Conservation (phyloP, 192 early-diverging fungal genomes). For the Backusella sp. region DNA sequence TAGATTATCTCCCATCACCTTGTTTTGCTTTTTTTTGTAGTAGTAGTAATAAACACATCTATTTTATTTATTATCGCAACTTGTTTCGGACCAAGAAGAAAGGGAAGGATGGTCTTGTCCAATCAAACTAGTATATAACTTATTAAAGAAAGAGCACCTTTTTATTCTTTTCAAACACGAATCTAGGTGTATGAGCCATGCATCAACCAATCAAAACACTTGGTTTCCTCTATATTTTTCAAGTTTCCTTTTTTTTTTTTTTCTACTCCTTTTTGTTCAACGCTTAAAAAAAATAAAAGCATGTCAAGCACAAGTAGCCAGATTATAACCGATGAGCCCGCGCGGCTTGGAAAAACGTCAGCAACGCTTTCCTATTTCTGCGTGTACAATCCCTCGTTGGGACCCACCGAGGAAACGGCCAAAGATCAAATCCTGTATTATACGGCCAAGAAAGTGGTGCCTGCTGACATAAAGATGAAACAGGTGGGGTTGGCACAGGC, state of each 20-base stretch:
- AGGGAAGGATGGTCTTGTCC: too few species aligned
- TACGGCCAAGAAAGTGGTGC: slow-evolving; percentile 62
- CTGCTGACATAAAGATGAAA: slow-evolving; percentile 71
- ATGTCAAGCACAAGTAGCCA: not conserved
- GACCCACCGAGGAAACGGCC: slow-evolving; percentile 64
- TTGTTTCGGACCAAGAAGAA: too few species aligned
- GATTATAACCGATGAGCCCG: not conserved
- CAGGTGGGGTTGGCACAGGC: slow-evolving; percentile 76
- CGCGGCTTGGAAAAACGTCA: slow-evolving; percentile 34
- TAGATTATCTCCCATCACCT: not conserved
- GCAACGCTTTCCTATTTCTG: slow-evolving; percentile 67
- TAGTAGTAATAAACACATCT: too few species aligned
- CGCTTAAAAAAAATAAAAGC: too few species aligned
- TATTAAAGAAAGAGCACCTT: too few species aligned
- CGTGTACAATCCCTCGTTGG: slow-evolving; percentile 70
- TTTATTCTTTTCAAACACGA: not conserved
- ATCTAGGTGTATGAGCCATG: not conserved
- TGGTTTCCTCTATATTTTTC: not conserved
- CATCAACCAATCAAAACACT: not conserved
- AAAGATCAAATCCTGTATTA: slow-evolving; percentile 79
- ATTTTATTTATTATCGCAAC: too few species aligned
- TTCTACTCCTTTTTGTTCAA: not conserved
- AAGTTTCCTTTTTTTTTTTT: not conserved
- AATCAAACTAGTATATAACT: too few species aligned
- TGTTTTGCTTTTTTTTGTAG: not conserved